Percentiles rank a stretch among this genome's conserved stretches.
Conservation (phyloP, 345 rosid genomes). For the Eucalyptus sp. region DNA sequence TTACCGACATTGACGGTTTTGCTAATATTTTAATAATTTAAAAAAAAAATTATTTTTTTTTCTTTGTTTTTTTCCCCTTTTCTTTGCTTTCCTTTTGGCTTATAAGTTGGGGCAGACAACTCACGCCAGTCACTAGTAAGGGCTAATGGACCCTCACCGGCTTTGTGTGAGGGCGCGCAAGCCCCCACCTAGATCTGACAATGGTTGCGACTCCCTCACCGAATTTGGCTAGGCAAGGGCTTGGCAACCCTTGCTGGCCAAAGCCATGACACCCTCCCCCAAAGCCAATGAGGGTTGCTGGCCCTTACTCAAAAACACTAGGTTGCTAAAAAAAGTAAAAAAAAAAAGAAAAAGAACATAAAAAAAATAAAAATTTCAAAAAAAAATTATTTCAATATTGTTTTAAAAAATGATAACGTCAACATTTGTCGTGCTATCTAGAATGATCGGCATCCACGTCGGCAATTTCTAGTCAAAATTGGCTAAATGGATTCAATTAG, state of each 20-base stretch:
- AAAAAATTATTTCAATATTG: too few species aligned
- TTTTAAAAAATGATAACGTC: too few species aligned
- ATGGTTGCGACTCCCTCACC: fast-evolving
- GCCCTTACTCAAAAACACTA: fast-evolving
- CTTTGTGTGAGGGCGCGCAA: fast-evolving
- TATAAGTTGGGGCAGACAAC: background rate
- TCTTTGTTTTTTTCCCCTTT: too few species aligned
- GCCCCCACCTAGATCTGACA: background rate
- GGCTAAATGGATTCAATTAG: fast-evolving
- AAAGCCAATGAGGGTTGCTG: background rate
- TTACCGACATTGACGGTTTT: fast-evolving
- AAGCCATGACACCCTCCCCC: background rate
- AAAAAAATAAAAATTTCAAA: too few species aligned
- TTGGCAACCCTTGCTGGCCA: background rate
- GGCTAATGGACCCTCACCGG: background rate
- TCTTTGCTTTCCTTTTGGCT: too few species aligned
- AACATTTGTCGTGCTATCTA: fast-evolving
- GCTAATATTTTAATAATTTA: too few species aligned
- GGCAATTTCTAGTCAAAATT: fast-evolving
- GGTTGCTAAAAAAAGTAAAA: fast-evolving
- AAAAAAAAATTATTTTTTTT: fast-evolving
- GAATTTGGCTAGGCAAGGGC: background rate
- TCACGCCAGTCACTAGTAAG: background rate
- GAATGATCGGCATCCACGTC: fast-evolving
- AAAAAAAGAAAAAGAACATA: too few species aligned